Percentiles rank a stretch among this genome's conserved stretches.
Conservation (phyloP, 75 land plant species). For the Cunninghamia lanceolata region DNA sequence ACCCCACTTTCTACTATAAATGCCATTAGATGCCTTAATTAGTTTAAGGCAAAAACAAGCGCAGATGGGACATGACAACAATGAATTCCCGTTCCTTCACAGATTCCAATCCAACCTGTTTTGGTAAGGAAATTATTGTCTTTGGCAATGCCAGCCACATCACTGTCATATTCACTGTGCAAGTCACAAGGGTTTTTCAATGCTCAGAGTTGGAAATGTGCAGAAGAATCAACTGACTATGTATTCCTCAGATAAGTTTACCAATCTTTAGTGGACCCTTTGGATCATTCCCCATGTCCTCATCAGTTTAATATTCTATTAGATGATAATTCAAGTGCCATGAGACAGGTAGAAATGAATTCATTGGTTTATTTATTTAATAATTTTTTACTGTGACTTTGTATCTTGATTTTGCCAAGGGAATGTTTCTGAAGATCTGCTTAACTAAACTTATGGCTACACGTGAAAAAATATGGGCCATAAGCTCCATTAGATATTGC, state of each 20-base stretch:
- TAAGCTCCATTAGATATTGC: too few species aligned
- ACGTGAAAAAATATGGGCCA: too few species aligned
- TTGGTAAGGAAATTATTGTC: too few species aligned
- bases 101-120: too few species aligned
- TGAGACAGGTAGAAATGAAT: background rate
- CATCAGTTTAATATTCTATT: background rate
- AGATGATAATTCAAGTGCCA: background rate
- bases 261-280: background rate
- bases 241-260: constrained; percentile 71
- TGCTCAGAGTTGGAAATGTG: constrained; percentile 77
- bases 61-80: too few species aligned
- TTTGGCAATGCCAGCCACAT: constrained; percentile 93
- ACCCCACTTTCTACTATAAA: too few species aligned
- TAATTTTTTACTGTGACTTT: background rate
- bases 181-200: constrained; percentile 87
- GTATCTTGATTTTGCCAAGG: background rate
- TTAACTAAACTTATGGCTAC: background rate
- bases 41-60: too few species aligned
- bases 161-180: constrained; percentile 97
- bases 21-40: too few species aligned
- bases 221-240: constrained; percentile 87
- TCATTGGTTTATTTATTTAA: background rate
- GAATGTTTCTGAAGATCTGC: background rate
- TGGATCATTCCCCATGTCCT: background rate
- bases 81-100: too few species aligned